Percentiles rank a stretch among this genome's conserved stretches.
phyloP scores from a whole-genome alignment of 208 protist species.

The Leishmania turanica region DNA sequence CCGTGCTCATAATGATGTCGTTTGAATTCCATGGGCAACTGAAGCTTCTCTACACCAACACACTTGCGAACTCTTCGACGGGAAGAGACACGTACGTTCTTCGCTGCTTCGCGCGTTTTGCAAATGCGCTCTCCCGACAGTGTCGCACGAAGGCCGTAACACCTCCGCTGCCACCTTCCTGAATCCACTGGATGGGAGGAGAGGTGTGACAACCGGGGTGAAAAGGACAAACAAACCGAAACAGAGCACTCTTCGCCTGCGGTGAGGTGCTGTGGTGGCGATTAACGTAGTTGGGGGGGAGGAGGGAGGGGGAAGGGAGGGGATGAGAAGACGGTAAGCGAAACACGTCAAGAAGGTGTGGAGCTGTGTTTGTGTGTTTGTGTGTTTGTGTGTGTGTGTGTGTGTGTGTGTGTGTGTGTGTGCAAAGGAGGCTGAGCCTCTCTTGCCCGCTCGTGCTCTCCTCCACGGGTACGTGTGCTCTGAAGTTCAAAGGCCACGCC shows the following conservation, averaged over 20 bases:
- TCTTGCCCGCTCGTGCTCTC: background rate
- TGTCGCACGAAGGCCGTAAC: background rate
- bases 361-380: background rate
- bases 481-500: background rate
- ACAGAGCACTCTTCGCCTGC: background rate
- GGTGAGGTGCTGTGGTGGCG: background rate
- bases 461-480: background rate
- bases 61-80: background rate
- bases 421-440: background rate
- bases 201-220: background rate
- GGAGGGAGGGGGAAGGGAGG: background rate
- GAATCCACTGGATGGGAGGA: too few relatives aligned
- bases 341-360: background rate
- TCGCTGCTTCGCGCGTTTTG: background rate
- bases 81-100: background rate
- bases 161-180: background rate
- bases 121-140: background rate
- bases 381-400: background rate
- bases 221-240: background rate
- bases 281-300: background rate
- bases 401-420: background rate
- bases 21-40: background rate
- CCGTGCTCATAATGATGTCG: slow-evolving; percentile 4
- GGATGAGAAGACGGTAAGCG: background rate
- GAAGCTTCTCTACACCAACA: background rate